Base-by-base conservation (phyloP, 768 basidiomycete species). In the Suillus plorans region DNA sequence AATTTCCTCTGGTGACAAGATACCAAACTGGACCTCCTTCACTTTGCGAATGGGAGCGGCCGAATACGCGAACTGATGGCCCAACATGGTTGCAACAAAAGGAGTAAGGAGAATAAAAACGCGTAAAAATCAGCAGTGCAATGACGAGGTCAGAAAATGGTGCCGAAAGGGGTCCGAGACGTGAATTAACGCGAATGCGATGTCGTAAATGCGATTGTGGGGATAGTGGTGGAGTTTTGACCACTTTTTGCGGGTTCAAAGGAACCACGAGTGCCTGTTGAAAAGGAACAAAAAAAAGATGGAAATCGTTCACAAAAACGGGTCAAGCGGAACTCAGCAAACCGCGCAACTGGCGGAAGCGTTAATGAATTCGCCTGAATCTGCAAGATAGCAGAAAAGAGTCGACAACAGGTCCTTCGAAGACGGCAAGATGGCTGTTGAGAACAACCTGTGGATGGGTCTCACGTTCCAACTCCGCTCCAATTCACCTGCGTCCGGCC, bases 1-100 rank as follows among this genome's bases (percentile, higher is more conserved):
- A 74, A 99, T 99, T 85, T 99, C 97, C 80, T 99, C 97, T 12
- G 97, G 97, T 41, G 95, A 96, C 71, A 99, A 89, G 71, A 99
- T 95, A 72, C 97, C 95, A 83, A 98, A 99, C 78, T 98, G 96
- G 67, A 99, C 96, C 81, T 98, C 96, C 82, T 89, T 92, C 72
- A 98, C 93, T 80, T 94, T 94, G 80, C 93, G 91, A 79, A 97
- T 86, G 37, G 97, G 97, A 62, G 95, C 96, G 73, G 93, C 89
- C 34, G 96, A 97, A 78, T 86, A 92, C 67, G 95, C 92, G 72
- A 95, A 94, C 78, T 91, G 90, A 80, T 94, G 92, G 69, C 92
- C 92, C 63, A 93, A 83, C 92, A 94, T 94, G 79, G 62, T 80
- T 74, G 47, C 28, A 61, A 39, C 22, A 49, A 31, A 14, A 61